Evolutionary conservation across 2,329 filamentous ascomycete genomes (phyloP).

Genomic region (Dothideomycetidae sp.): DNA sequence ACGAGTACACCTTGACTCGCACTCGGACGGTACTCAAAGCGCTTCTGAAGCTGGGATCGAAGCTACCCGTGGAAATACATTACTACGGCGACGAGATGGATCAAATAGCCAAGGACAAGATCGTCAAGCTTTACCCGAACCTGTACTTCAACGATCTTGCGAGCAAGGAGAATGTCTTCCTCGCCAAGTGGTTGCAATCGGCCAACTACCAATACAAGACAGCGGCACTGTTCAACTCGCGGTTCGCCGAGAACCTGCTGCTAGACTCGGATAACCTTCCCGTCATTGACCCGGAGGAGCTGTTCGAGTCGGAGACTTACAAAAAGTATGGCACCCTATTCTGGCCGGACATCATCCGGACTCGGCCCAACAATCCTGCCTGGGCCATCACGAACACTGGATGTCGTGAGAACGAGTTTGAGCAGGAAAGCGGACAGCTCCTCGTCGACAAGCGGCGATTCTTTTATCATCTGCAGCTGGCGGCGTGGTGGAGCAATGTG

Average conservation of each 20-base stretch:
- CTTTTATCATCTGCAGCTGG: constrained; percentile 25
- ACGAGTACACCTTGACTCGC: constrained; percentile 13
- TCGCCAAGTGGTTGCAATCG: constrained; percentile 8
- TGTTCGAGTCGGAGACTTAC: constrained; percentile 16
- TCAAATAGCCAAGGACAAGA: constrained; percentile 8
- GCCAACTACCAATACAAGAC: constrained; percentile 21
- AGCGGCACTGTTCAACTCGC: constrained; percentile 20
- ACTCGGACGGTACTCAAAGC: constrained; percentile 12
- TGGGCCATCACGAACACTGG: constrained; percentile 23
- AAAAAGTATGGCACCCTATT: constrained; percentile 19
- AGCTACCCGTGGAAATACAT: constrained; percentile 16
- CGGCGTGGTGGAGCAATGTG: constrained; percentile 20
- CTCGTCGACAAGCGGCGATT: constrained; percentile 22
- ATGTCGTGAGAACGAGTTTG: constrained; percentile 23
- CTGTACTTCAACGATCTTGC: constrained; percentile 15
- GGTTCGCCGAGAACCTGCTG: constrained; percentile 19
- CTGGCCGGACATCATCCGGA: constrained; percentile 23
- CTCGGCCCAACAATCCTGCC: constrained; percentile 15
- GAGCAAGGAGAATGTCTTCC: constrained; percentile 9
- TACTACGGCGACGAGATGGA: constrained; percentile 16
- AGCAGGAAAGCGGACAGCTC: constrained; percentile 23
- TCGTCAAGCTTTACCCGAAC: constrained; percentile 10
- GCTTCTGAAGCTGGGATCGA: constrained; percentile 12
- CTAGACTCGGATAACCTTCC: constrained; percentile 22
- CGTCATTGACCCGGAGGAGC: constrained; percentile 15